Evolutionary conservation across 306 rosid species (phyloP).

Genomic region (Potentilla sterilis): DNA sequence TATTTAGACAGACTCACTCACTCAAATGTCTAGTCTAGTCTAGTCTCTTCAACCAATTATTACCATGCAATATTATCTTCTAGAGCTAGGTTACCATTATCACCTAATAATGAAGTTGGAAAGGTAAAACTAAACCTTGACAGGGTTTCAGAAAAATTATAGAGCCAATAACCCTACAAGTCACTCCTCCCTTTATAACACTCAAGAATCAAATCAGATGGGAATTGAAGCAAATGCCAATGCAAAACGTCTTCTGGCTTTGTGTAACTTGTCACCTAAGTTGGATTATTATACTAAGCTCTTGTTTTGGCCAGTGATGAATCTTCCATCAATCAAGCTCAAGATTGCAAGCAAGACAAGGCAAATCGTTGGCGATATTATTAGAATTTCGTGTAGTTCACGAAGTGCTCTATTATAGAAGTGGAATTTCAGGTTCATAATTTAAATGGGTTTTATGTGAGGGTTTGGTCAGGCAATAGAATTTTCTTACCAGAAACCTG

Average conservation of each 20-base stretch:
- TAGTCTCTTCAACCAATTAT: not conserved
- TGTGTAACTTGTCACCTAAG: not conserved
- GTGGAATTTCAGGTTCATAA: no score
- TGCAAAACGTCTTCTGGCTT: not conserved
- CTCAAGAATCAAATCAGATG: not conserved
- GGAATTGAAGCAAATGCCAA: not conserved
- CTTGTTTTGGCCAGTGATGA: not conserved
- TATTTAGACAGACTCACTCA: not conserved
- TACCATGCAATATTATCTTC: not conserved
- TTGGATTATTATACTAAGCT: not conserved
- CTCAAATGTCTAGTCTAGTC: not conserved
- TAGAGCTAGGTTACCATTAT: no score
- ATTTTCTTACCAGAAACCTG: no score
- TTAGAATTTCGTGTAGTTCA: not conserved
- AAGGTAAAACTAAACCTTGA: no score
- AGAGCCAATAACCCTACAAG: no score
- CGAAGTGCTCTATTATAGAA: no score
- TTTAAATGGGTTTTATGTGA: not conserved
- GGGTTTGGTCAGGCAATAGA: no score
- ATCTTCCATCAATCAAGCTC: not conserved
- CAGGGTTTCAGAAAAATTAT: no score
- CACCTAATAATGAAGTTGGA: no score
- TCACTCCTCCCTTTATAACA: not conserved
- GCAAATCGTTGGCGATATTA: not conserved
- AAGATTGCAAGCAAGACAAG: slow-evolving; percentile 12